Evolutionary conservation across 2,329 filamentous ascomycete species (phyloP).

Genomic region (Diaporthe citriasiana): DNA sequence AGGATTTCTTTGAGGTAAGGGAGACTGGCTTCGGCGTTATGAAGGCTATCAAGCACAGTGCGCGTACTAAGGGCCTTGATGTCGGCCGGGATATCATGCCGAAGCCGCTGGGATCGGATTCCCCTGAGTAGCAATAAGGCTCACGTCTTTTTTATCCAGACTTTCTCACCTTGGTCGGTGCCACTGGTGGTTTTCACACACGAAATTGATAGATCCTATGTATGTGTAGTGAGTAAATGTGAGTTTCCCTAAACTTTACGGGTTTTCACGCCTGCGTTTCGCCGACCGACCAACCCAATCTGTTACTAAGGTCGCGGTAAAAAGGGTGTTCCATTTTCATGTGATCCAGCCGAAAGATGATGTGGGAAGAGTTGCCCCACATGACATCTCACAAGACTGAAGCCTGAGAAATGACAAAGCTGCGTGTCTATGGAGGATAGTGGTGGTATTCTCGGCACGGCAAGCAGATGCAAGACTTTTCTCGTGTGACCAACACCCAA

Average conservation of each 20-base stretch:
- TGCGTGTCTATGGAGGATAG: not conserved
- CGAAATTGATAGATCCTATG: not conserved
- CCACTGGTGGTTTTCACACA: not conserved
- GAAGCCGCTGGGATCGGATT: not conserved
- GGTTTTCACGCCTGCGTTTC: too few relatives aligned
- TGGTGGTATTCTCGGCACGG: not conserved
- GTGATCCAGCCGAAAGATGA: too few relatives aligned
- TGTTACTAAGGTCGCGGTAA: too few relatives aligned
- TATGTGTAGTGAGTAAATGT: too few relatives aligned
- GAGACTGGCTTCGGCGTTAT: not conserved
- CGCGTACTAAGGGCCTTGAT: not conserved
- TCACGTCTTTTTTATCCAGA: not conserved
- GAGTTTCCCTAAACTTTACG: too few relatives aligned
- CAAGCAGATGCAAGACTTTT: not conserved
- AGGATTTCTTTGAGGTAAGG: not conserved
- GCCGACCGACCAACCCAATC: too few relatives aligned
- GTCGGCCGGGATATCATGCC: not conserved
- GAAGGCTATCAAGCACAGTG: slow-evolving; percentile 15
- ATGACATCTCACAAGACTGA: not conserved
- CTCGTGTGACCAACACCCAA: not conserved
- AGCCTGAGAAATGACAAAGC: not conserved
- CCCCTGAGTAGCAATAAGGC: not conserved
- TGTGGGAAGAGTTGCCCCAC: too few relatives aligned
- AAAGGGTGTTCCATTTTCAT: too few relatives aligned
- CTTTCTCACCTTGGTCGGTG: not conserved